phyloP scores from a whole-genome alignment of 768 basidiomycete genomes.

The Lentinula aciculospora region DNA sequence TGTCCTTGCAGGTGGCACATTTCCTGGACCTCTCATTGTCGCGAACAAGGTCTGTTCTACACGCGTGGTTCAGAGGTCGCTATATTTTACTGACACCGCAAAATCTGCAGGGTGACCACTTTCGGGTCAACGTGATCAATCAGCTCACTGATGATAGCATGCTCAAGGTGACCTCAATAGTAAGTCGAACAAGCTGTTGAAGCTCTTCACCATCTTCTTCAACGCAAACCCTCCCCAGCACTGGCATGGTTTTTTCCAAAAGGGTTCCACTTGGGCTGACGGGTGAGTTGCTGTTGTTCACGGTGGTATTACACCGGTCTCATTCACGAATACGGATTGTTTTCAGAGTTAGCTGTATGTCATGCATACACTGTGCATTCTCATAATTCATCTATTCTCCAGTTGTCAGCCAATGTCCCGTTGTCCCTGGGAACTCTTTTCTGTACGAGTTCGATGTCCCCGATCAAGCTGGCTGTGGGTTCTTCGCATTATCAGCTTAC shows the following conservation, averaged over 20 bases:
- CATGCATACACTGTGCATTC: background rate
- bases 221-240: slow-evolving; percentile 1
- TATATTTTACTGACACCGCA: too few species aligned
- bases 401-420: slow-evolving; percentile 19
- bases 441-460: slow-evolving; percentile 19
- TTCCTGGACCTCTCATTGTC: slow-evolving; percentile 23
- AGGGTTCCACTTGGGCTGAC: slow-evolving; percentile 17
- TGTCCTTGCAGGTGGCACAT: slow-evolving; percentile 29
- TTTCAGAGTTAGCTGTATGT: background rate
- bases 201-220: too few species aligned
- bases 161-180: slow-evolving; percentile 33
- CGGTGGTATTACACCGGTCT: slow-evolving; percentile 7
- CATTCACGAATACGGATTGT: slow-evolving; percentile 9
- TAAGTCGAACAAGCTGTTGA: slow-evolving; percentile 12
- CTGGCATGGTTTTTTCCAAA: slow-evolving; percentile 19
- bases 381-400: background rate
- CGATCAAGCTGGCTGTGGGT: slow-evolving; percentile 24
- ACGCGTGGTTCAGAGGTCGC: too few species aligned
- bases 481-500: slow-evolving; percentile 6
- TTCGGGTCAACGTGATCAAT: slow-evolving; percentile 32
- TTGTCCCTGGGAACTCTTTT: slow-evolving; percentile 21
- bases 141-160: slow-evolving; percentile 30
- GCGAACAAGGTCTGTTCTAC: slow-evolving; percentile 22
- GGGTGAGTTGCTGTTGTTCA: slow-evolving; percentile 13
- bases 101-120: slow-evolving; percentile 23